Evolutionary conservation across 1,284 basidiomycete species (phyloP).

Genomic region (Pholiota adiposa): DNA sequence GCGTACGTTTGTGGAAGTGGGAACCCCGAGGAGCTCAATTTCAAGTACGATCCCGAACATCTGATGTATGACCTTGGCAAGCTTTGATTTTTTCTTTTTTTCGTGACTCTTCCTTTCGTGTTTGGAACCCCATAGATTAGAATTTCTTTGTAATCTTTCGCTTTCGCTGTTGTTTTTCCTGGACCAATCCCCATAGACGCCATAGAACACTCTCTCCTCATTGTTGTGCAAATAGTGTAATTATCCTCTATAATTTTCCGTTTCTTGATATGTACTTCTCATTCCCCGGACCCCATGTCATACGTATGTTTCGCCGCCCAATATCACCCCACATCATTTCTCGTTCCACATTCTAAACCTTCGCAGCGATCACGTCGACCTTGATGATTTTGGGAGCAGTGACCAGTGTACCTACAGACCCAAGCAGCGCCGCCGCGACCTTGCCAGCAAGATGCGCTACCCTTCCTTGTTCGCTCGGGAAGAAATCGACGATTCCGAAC

Average conservation of each 20-base stretch:
- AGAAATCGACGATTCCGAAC: slow-evolving; percentile 46
- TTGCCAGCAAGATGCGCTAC: slow-evolving; percentile 38
- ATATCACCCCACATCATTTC: too few species aligned
- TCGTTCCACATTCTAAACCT: slow-evolving; percentile 9
- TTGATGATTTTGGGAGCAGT: slow-evolving; percentile 36
- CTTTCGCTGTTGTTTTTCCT: not conserved
- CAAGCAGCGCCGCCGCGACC: slow-evolving; percentile 40
- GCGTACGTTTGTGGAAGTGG: slow-evolving; percentile 5
- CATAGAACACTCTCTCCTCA: not conserved
- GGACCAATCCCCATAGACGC: not conserved
- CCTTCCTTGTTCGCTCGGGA: slow-evolving; percentile 35
- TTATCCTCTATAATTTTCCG: too few species aligned
- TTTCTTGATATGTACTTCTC: too few species aligned
- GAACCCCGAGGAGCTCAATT: slow-evolving; percentile 1
- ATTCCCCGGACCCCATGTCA: too few species aligned
- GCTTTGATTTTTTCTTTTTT: not conserved
- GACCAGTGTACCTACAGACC: slow-evolving; percentile 37
- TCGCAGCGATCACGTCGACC: slow-evolving; percentile 39
- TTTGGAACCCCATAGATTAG: not conserved
- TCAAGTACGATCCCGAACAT: slow-evolving; percentile 6
- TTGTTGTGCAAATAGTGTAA: too few species aligned
- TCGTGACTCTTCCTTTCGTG: too few species aligned
- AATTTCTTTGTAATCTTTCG: not conserved
- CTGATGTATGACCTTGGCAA: slow-evolving; percentile 1
- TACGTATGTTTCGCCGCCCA: too few species aligned